Evolutionary conservation across 202 grass and related monocot genomes (phyloP).

Genomic region (Schoenoplectus tabernaemontani): DNA sequence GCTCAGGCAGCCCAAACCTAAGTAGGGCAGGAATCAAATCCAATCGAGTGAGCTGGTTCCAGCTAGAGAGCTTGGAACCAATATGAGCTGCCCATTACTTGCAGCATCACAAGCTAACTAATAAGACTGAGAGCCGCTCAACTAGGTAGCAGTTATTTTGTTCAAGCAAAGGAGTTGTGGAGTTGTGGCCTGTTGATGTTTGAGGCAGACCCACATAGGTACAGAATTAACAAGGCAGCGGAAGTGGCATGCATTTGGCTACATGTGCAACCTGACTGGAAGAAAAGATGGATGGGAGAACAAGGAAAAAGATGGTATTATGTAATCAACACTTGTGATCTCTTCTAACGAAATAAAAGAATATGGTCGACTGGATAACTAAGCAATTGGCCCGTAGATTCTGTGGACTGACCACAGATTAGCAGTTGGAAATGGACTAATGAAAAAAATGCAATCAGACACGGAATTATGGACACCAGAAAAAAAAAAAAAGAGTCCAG

Average conservation of each 20-base stretch:
- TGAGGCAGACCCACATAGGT: neutral
- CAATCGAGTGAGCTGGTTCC: neutral
- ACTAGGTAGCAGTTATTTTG: neutral
- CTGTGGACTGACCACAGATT: neutral
- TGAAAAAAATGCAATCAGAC: neutral
- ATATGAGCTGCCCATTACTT: neutral
- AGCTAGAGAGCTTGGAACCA: neutral
- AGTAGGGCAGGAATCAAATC: neutral
- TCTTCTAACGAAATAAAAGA: neutral
- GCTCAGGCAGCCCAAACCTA: neutral
- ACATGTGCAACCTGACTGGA: neutral
- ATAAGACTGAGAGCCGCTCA: neutral
- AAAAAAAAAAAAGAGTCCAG: neutral
- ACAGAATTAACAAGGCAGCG: neutral
- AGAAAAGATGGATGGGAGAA: neutral
- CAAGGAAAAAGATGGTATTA: neutral
- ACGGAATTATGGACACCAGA: neutral
- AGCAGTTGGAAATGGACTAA: neutral
- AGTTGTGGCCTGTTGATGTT: neutral
- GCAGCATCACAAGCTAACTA: neutral
- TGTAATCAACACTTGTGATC: neutral
- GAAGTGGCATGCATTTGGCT: neutral
- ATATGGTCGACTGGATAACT: neutral
- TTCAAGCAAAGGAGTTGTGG: neutral
- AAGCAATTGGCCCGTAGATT: neutral